Evolutionary conservation across 345 rosid species (phyloP), one percentile per base, ranked within the genome.

Genomic region (Streptanthus diversifolius): DNA sequence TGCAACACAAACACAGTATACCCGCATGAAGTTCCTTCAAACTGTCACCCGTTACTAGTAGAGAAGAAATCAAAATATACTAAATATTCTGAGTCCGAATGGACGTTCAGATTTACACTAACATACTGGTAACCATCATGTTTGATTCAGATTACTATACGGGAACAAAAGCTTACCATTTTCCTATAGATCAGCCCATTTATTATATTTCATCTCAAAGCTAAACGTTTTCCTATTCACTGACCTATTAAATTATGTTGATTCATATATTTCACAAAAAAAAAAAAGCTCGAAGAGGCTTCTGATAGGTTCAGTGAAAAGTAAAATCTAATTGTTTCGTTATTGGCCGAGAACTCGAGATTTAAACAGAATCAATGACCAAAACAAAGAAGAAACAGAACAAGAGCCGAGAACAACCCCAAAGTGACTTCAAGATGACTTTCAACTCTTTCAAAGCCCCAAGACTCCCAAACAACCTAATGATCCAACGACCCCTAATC

Each of bases 1-100:
- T 88, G 83, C 35, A 63, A 70, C 70, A 58, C 37, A 36, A 44
- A 69, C 56, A 52, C 45, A 72, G 39, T 25, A 66, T 27, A 44
- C 33, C 10, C 7, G 4, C 17, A 39, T 27, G 32, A 13, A 12
- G 51, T 61, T 24, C 39, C 24, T 56, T 45, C 0, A 13, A 15
- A 27, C 5, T 25, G 39, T 17, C 7, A 40, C 22, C 35, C n/a
- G 8, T 43, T 32, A 41, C 66, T 21, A 45, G 13, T 7, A 44
- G 12, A 39, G 56, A 45, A 8, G 5, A 11, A 3, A 57, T 30
- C 17, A 13, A 19, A 19, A 29, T n/a, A 24, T 7, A 45, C 66
- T 40, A 29, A 21, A 12, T n/a, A n/a, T 5, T 1, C 7, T 5
- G 19, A 25, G 8, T 18, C 35, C 1, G 55, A 30, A n/a, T 14